Conservation (phyloP, 1,284 basidiomycete genomes). For the Apiotrichum mycotoxinovorans region DNA sequence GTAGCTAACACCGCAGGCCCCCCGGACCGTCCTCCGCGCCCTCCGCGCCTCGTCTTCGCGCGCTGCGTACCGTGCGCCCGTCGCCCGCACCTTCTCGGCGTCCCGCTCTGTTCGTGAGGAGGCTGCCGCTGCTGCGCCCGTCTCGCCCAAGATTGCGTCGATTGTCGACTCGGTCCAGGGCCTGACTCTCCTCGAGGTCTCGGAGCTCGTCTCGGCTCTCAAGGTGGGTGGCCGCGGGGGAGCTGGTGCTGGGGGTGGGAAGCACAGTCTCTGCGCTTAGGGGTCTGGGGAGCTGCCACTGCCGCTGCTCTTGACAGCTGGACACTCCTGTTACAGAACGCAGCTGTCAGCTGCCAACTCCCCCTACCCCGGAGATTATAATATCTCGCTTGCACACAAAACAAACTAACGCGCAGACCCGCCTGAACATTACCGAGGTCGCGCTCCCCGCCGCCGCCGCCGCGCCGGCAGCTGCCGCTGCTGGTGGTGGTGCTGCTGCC, state of each 20-base stretch:
- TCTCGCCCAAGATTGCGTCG: constrained; percentile 62
- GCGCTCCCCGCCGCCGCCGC: constrained; percentile 81
- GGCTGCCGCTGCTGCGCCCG: constrained; percentile 23
- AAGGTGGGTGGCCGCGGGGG: constrained; percentile 61
- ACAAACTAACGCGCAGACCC: constrained; percentile 58
- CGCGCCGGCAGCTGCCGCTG: constrained; percentile 56
- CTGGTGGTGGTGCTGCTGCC: constrained; percentile 56
- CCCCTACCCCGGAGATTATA: not conserved
- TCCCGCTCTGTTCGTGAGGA: constrained; percentile 26
- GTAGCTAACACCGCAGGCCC: constrained; percentile 15
- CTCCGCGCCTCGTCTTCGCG: constrained; percentile 25
- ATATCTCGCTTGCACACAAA: not conserved
- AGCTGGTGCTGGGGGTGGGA: not conserved
- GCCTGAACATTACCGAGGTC: constrained; percentile 96
- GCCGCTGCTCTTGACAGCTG: too few species aligned
- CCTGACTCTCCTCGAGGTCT: constrained; percentile 88
- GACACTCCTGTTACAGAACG: too few species aligned
- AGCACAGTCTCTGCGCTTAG: too few species aligned
- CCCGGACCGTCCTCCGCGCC: constrained; percentile 25
- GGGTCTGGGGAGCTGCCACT: too few species aligned
- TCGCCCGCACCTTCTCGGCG: constrained; percentile 28
- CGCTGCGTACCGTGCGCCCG: constrained; percentile 11
- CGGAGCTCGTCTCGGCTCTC: constrained; percentile 87
- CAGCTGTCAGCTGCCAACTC: not conserved
- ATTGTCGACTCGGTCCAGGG: constrained; percentile 93